Conservation (phyloP, 805 yeast genomes). For the Metschnikowia bowlesiae region DNA sequence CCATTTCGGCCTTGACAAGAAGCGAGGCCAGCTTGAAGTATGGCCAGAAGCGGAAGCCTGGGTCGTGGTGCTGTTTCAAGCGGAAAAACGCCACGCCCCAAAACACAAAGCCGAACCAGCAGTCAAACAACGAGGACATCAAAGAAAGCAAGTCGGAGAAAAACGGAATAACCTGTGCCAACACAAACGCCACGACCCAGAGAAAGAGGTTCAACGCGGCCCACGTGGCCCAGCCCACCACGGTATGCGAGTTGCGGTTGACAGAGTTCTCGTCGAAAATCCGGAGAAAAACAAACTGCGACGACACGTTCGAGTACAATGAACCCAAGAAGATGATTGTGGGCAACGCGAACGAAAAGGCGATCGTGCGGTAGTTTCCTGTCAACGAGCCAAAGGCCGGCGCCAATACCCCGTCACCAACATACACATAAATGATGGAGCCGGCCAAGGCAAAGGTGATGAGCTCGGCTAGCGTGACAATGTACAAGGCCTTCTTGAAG, state of each 20-base stretch:
- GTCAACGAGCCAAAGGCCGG: constrained; percentile 56
- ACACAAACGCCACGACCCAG: constrained; percentile 53
- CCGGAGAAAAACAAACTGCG: constrained; percentile 47
- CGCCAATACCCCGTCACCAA: constrained; percentile 52
- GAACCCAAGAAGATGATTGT: constrained; percentile 55
- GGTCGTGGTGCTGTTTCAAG: constrained; percentile 26
- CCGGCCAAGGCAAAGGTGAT: constrained; percentile 51
- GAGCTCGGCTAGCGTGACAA: constrained; percentile 49
- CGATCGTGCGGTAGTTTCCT: constrained; percentile 45
- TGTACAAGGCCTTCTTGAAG: constrained; percentile 51
- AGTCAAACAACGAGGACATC: constrained; percentile 59
- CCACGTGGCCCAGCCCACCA: constrained; percentile 53
- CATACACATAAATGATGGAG: constrained; percentile 54
- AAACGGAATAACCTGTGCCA: constrained; percentile 64
- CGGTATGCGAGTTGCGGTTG: constrained; percentile 47
- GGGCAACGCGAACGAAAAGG: constrained; percentile 60
- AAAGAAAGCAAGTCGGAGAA: constrained; percentile 53
- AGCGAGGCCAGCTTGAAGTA: constrained; percentile 25
- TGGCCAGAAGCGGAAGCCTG: constrained; percentile 17
- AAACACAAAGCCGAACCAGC: constrained; percentile 63
- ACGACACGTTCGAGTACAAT: constrained; percentile 50
- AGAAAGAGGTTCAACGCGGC: constrained; percentile 35
- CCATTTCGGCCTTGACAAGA: constrained; percentile 34
- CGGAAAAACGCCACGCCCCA: constrained; percentile 58
- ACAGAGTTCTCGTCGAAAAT: constrained; percentile 39